Evolutionary conservation across 164 flowering plant genomes (phyloP).

Genomic region (Chimonanthus praecox): DNA sequence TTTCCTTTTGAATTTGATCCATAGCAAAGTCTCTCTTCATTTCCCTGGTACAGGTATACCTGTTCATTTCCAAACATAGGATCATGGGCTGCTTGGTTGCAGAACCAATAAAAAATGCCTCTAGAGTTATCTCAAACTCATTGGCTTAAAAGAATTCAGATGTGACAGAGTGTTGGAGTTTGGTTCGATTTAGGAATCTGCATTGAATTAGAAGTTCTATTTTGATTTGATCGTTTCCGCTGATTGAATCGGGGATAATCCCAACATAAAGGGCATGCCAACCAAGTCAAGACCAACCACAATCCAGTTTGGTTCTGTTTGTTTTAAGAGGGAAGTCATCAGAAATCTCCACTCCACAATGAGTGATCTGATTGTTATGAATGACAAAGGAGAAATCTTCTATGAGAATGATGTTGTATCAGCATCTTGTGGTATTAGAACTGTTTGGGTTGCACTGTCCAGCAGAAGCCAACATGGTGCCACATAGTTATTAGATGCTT

Average conservation of each 20-base stretch:
- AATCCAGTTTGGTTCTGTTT: slow-evolving; percentile 57
- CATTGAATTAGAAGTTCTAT: too few relatives aligned
- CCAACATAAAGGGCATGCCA: slow-evolving; percentile 5
- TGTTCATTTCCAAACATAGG: slow-evolving; percentile 57
- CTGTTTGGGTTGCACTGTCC: slow-evolving; percentile 73
- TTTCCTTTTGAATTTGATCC: too few relatives aligned
- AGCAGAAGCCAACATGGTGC: slow-evolving; percentile 69
- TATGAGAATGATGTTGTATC: slow-evolving; percentile 55
- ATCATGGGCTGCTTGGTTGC: slow-evolving; percentile 71
- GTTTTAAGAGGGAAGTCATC: slow-evolving; percentile 45
- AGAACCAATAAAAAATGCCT: slow-evolving; percentile 62
- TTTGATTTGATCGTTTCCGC: too few relatives aligned
- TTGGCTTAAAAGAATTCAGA: slow-evolving; percentile 15
- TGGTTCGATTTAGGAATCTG: too few relatives aligned
- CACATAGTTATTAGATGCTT: slow-evolving; percentile 63
- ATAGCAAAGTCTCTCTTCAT: background rate
- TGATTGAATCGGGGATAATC: too few relatives aligned
- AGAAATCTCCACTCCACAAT: slow-evolving; percentile 18
- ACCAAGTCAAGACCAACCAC: slow-evolving; percentile 19
- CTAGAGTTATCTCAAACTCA: slow-evolving; percentile 38
- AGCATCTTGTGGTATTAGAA: slow-evolving; percentile 71
- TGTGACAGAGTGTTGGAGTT: background rate
- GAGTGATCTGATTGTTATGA: slow-evolving; percentile 10
- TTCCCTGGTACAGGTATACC: slow-evolving; percentile 48
- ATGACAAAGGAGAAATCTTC: slow-evolving; percentile 34